Evolutionary conservation across 176 grass and related monocot genomes (phyloP).

Genomic region (Raddia guianensis): DNA sequence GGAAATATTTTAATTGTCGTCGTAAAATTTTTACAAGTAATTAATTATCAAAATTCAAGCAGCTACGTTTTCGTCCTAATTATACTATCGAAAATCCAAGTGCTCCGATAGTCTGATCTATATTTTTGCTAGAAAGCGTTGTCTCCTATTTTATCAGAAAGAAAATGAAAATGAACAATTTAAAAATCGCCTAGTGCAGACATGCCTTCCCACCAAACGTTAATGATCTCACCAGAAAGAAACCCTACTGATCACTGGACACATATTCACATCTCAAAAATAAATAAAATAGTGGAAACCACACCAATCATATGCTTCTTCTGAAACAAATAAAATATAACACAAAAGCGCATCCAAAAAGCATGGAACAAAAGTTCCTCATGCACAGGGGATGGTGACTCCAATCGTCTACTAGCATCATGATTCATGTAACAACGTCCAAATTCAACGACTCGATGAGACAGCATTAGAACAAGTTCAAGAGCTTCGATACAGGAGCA

Average conservation of each 20-base stretch:
- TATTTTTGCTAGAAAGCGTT: background rate
- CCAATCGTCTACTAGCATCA: background rate
- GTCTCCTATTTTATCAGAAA: background rate
- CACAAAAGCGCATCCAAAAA: background rate
- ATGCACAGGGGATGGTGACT: background rate
- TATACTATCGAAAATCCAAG: background rate
- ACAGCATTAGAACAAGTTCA: too few species aligned
- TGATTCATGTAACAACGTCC: background rate
- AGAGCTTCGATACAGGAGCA: too few species aligned
- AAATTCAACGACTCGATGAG: background rate
- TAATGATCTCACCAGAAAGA: background rate
- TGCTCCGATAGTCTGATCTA: background rate
- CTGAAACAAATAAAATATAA: background rate
- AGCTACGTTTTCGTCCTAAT: background rate
- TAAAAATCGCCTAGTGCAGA: background rate
- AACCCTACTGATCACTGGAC: background rate
- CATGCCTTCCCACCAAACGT: background rate
- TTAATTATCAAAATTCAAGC: background rate
- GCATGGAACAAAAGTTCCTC: background rate
- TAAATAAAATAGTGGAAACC: background rate
- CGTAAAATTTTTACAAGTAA: background rate
- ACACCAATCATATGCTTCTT: constrained; percentile 4
- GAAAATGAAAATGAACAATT: background rate
- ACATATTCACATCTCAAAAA: background rate
- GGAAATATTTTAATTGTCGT: background rate